Percentiles rank a stretch among this genome's conserved stretches.
Evolutionary conservation across 441 rosid species (phyloP).

Genomic region (Capsella rubella): DNA sequence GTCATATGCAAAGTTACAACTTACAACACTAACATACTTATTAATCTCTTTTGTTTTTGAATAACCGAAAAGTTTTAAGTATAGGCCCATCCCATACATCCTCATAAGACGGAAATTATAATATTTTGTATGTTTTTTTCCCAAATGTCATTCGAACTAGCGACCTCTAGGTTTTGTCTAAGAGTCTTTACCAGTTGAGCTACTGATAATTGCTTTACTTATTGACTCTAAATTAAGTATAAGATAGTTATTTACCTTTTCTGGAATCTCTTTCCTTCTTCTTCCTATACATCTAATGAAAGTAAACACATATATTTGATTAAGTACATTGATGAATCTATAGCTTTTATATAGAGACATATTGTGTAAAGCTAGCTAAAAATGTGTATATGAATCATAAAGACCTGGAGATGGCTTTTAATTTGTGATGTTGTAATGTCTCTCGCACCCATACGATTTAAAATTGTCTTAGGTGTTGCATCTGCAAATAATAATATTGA

Average conservation of each 20-base stretch:
- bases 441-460: constrained; percentile 42
- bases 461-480: constrained; percentile 62
- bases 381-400: neutral
- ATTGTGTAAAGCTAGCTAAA: neutral
- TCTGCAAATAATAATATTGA: constrained; percentile 23
- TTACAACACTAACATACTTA: neutral
- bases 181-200: too few relatives aligned
- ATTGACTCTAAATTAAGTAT: neutral
- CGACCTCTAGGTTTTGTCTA: too few relatives aligned
- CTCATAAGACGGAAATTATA: too few relatives aligned
- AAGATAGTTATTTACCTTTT: constrained; percentile 2
- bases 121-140: too few relatives aligned
- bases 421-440: constrained; percentile 59
- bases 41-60: too few relatives aligned
- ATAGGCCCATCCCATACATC: too few relatives aligned
- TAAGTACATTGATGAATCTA: neutral
- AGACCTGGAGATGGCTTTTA: constrained; percentile 70
- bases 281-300: constrained; percentile 20
- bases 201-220: neutral
- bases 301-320: neutral
- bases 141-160: too few relatives aligned
- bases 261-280: neutral
- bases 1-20: neutral
- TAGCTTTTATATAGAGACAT: neutral
- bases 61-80: too few relatives aligned